These are phyloP conservation scores for Leccinum olivaceoglutinosum DNA, from an alignment of 1,284 basidiomycete species.

Conservation along the genomic window DNA sequence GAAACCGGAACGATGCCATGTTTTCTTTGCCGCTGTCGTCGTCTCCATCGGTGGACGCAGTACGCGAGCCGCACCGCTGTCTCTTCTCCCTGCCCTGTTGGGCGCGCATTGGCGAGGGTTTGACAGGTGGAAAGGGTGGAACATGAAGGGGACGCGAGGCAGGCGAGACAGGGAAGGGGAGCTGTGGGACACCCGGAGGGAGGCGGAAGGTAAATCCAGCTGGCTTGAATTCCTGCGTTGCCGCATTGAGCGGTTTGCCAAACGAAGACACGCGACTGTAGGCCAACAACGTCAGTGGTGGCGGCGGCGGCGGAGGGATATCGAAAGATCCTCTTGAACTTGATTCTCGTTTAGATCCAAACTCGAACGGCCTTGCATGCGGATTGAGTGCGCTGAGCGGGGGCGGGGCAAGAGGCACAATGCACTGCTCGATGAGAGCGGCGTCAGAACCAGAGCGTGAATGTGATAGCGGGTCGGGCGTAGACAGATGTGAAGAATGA, in stretches of 20 bases:
- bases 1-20: slow-evolving; percentile 74
- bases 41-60: slow-evolving; percentile 39
- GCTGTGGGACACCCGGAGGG: slow-evolving; percentile 57
- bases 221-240: slow-evolving; percentile 78
- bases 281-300: slow-evolving; percentile 33
- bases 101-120: slow-evolving; percentile 28
- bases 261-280: slow-evolving; percentile 60
- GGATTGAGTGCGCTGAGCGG: slow-evolving; percentile 56
- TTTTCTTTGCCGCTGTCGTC: slow-evolving; percentile 41
- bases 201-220: slow-evolving; percentile 64
- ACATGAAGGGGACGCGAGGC: slow-evolving; percentile 33
- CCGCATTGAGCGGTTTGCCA: slow-evolving; percentile 64
- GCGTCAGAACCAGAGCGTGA: slow-evolving; percentile 48
- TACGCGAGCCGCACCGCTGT: slow-evolving; percentile 46
- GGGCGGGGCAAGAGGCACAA: not conserved
- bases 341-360: slow-evolving; percentile 39
- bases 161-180: slow-evolving; percentile 36
- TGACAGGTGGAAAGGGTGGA: slow-evolving; percentile 26
- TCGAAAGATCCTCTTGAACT: slow-evolving; percentile 31
- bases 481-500: slow-evolving; percentile 53
- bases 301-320: slow-evolving; percentile 29
- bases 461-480: slow-evolving; percentile 53
- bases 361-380: slow-evolving; percentile 75
- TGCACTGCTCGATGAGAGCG: slow-evolving; percentile 12
- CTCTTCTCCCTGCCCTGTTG: slow-evolving; percentile 74